A percentile compares a stretch with the other conserved stretches of the same genome.
These are phyloP conservation scores for Theileria sp. DNA, from an alignment of 169 alveolate genomes.

Conservation along the genomic window DNA sequence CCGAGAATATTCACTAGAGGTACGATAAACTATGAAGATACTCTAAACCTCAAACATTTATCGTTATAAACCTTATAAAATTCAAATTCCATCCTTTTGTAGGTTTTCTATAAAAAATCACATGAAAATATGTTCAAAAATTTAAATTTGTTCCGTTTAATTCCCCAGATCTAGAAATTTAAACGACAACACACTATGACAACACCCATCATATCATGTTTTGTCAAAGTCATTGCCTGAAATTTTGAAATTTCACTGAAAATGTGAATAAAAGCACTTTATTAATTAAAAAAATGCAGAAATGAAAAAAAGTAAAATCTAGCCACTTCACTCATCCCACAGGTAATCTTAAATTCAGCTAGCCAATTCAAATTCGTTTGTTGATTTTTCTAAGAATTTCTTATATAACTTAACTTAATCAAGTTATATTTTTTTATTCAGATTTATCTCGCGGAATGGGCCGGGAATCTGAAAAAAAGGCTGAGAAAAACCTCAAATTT, in stretches of 20 bases:
- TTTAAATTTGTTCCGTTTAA: background rate
- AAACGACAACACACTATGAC: background rate
- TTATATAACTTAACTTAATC: background rate
- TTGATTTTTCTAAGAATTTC: background rate
- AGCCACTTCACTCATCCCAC: background rate
- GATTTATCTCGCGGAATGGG: background rate
- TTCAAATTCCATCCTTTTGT: background rate
- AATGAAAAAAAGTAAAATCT: background rate
- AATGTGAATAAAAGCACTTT: background rate
- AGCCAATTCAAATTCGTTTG: background rate
- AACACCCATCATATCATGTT: background rate
- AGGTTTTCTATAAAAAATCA: background rate
- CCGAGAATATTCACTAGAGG: background rate
- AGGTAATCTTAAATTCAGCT: background rate
- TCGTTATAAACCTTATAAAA: too few species aligned
- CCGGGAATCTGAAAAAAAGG: background rate
- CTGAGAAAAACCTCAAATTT: background rate
- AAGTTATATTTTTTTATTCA: background rate
- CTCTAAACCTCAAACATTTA: background rate
- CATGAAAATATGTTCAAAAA: background rate
- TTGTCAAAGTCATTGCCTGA: background rate
- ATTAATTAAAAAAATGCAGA: too few species aligned
- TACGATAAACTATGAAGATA: background rate
- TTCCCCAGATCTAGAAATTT: background rate
- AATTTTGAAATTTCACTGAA: background rate